A percentile compares a stretch with the other conserved stretches of the same genome.
phyloP scores from a whole-genome alignment of 805 yeast genomes.

The Ogataea angusta region DNA sequence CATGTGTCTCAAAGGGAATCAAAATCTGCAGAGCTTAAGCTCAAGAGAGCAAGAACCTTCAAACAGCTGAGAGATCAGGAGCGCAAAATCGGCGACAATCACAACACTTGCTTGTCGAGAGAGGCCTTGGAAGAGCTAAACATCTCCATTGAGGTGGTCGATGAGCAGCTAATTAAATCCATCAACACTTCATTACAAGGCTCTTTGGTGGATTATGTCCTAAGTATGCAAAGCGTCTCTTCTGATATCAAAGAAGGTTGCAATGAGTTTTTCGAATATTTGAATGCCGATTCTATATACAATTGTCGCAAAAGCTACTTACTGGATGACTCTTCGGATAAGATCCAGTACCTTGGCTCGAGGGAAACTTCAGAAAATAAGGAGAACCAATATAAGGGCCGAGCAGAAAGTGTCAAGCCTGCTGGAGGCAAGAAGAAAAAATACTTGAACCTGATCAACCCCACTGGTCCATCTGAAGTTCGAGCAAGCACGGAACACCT shows the following conservation, averaged over 20 bases:
- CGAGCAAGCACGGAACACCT: constrained; percentile 10
- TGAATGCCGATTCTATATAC: constrained; percentile 23
- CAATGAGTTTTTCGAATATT: constrained; percentile 27
- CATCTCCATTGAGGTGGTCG: constrained; percentile 49
- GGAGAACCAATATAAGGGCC: constrained; percentile 17
- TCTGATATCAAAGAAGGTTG: constrained; percentile 30
- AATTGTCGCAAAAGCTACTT: constrained; percentile 20
- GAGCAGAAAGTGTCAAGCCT: constrained; percentile 9
- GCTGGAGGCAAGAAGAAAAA: constrained; percentile 15
- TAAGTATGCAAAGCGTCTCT: constrained; percentile 31
- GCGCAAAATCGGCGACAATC: constrained; percentile 44
- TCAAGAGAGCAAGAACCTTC: constrained; percentile 37
- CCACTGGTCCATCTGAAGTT: constrained; percentile 13
- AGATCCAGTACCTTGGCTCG: constrained; percentile 18
- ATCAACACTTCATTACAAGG: constrained; percentile 44
- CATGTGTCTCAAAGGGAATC: constrained; percentile 50
- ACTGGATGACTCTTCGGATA: constrained; percentile 17
- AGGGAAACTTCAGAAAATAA: constrained; percentile 20
- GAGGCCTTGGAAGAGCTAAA: constrained; percentile 53
- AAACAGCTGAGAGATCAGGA: constrained; percentile 41
- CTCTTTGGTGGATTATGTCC: constrained; percentile 43
- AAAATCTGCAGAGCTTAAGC: constrained; percentile 40
- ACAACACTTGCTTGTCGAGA: constrained; percentile 39
- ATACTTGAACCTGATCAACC: constrained; percentile 15
- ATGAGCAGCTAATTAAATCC: constrained; percentile 47